Evolutionary conservation across 2,329 filamentous ascomycete genomes (phyloP), one percentile per base, ranked within the genome.

Genomic region (Piedraia hortae): DNA sequence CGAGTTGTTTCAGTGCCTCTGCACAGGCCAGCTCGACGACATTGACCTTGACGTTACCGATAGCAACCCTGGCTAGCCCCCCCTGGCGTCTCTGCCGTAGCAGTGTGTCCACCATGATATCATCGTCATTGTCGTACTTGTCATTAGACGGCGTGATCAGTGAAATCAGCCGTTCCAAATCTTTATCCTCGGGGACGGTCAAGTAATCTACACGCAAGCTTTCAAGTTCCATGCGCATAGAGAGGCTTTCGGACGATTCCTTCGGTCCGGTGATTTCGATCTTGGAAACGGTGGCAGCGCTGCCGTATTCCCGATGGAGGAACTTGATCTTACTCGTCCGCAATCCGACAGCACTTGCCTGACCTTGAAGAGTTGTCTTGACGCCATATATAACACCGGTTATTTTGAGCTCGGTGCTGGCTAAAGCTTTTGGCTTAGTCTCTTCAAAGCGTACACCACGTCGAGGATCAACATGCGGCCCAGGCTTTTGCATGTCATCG

Each of bases 81-180:
- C 82, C 85, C 44, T 91, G 82, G 23, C 69, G 61, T 27, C 85
- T 58, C 42, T 97, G 85, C 11, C 74, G 60, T 8, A 93, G 49
- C 1, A 97, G 54, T 0, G 77, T 91, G 34, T 93, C 82, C 11
- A 97, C 62, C 54, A 97, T 67, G 28, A 97, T 89, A 36, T 93
- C 82, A 34, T 91, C 77, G 28, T 88, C 73, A 20, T 67, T 64
- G 28, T 82, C 69, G 34, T 85, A 91, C 30, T 80, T 77, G 42
- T 85, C 66, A 31, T 78, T 85, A 0, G 80, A 90, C 0, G 85
- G 88, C 4, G 73, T 89, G 24, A 97, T 73, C 22, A 97, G 56
- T 23, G 73, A 69, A 0, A 97, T 50, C 2, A 97, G 55, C 15
- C 68, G 62, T 36, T 80, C 71, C 0, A 97, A 53, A 41, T 97